Conservation (phyloP, 306 rosid genomes). For the Fagus sylvatica region DNA sequence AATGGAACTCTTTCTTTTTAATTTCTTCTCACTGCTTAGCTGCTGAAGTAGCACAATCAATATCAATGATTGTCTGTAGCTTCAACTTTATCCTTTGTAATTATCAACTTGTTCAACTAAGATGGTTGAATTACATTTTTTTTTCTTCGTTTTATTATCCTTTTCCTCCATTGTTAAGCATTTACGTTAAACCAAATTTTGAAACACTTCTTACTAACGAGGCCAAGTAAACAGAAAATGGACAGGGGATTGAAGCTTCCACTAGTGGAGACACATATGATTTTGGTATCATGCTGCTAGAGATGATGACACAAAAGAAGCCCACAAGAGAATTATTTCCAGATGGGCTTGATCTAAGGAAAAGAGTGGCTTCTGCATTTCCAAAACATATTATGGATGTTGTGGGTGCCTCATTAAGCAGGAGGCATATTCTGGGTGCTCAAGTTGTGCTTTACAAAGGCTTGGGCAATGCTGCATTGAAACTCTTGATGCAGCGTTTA, state of each 20-base stretch:
- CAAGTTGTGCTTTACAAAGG: not conserved
- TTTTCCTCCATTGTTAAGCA: too few relatives aligned
- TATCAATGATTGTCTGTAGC: too few relatives aligned
- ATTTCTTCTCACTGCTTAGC: too few relatives aligned
- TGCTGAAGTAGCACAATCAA: too few relatives aligned
- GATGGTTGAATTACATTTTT: too few relatives aligned
- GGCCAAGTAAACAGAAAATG: conserved; percentile 10
- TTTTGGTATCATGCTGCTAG: conserved; percentile 26
- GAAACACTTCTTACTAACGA: not conserved
- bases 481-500: conserved; percentile 3
- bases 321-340: conserved; percentile 13
- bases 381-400: conserved; percentile 27
- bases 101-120: too few relatives aligned
- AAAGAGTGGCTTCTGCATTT: conserved; percentile 22
- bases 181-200: too few relatives aligned
- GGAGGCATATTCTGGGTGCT: not conserved
- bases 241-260: conserved; percentile 26
- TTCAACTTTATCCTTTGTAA: too few relatives aligned
- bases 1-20: too few relatives aligned
- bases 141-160: too few relatives aligned
- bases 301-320: conserved; percentile 27
- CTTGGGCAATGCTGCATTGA: conserved; percentile 16
- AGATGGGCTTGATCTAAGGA: conserved; percentile 26
- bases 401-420: conserved; percentile 17
- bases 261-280: conserved; percentile 28